Evolutionary conservation across 139 green algal genomes (phyloP), one percentile per base, ranked within the genome.

Genomic region (Nannochloris sp.): DNA sequence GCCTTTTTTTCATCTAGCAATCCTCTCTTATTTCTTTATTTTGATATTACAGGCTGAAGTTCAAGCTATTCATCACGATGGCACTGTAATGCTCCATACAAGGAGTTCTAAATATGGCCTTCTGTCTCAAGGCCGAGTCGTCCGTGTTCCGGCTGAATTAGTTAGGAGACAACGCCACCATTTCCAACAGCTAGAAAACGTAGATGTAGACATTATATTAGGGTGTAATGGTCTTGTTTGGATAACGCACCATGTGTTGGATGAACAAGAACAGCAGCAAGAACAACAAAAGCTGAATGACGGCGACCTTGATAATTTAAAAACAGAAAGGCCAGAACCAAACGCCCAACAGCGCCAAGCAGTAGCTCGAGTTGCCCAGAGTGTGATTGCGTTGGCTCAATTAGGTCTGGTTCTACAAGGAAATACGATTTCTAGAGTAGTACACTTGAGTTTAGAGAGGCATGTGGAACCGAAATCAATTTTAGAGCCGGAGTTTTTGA

Each of bases 121-220:
- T 77, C 76, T 95, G 14, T 60, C 42, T 6, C 60, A 74, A 25
- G 90, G 89, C 2, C 73, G 85, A 68, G 67, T 92, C 31, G 68
- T 96, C 14, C 44, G 38, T 10, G 81, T 96, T 2, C 74, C 83
- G 0, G 67, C 83, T 5, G 80, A 67, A 10, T 78, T 96, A 6
- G 77, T 96, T 12, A 87, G 85, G 56, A 81, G 90, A 8, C 86
- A 95, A 60, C 87, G 86, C 60, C 82, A 88, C 54, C 90, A 96
- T 63, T 93, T 96, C 61, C 66, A 77, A 27, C 60, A 53, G 6
- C 67, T 96, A 5, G 65, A 82, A 29, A 68, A 46, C 10, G 44
- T 76, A 10, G 83, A 70, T 75, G 76, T 95, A 10, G 74, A 86
- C 36, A 27, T 95, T 14, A 90, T 96, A 29, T 66, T 95, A 24